These are phyloP conservation scores for Camelina sativa DNA, from an alignment of 345 rosid species.

Conservation along the genomic window DNA sequence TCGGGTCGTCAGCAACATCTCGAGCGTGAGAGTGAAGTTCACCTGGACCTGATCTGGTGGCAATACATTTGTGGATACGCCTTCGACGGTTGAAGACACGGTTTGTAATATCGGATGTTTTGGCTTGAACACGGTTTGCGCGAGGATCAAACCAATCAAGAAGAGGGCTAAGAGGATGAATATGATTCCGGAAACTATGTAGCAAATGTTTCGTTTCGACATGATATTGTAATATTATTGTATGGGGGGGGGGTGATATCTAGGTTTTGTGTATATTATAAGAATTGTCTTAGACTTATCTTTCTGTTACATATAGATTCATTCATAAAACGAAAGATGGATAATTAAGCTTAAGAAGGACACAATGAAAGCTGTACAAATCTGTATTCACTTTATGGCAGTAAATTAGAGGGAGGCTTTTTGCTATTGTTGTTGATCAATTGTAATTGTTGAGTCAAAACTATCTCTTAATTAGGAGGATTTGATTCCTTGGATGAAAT, in stretches of 20 bases:
- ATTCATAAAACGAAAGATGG: background rate
- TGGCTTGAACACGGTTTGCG: constrained; percentile 58
- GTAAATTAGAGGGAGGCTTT: constrained; percentile 5
- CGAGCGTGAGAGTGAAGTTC: constrained; percentile 54
- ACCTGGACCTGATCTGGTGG: constrained; percentile 46
- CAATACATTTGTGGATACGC: constrained; percentile 50
- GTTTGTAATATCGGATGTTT: constrained; percentile 48
- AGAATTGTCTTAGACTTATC: constrained; percentile 1
- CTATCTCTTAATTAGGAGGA: background rate
- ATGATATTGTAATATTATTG: background rate
- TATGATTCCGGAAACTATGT: constrained; percentile 35
- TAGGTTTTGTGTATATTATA: constrained; percentile 4
- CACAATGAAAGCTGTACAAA: background rate
- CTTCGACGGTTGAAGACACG: constrained; percentile 52
- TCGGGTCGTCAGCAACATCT: constrained; percentile 51
- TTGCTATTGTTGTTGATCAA: constrained; percentile 1
- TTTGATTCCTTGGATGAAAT: background rate
- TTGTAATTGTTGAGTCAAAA: constrained; percentile 15
- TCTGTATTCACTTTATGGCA: constrained; percentile 24
- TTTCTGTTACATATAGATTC: background rate
- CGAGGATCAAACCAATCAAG: constrained; percentile 40
- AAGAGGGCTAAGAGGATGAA: constrained; percentile 36
- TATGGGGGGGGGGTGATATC: background rate
- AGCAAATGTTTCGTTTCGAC: constrained; percentile 33
- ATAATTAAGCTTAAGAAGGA: background rate